A percentile compares a stretch with the other conserved stretches of the same genome.
Evolutionary conservation across 768 basidiomycete genomes (phyloP).

Genomic region (Pleurotus giganteus): DNA sequence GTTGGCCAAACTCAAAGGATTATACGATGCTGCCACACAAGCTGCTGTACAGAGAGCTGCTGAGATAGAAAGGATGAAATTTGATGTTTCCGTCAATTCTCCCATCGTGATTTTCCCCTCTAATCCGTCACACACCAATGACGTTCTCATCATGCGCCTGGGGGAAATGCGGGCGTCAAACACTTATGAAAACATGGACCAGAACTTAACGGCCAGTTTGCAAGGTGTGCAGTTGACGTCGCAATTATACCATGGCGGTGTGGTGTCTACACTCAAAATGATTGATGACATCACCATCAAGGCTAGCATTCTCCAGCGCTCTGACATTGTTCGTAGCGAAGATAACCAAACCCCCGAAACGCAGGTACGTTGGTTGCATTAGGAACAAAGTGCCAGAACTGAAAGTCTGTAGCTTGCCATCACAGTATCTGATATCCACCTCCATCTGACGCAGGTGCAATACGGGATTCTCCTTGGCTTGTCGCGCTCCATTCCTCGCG

Average conservation of each 20-base stretch:
- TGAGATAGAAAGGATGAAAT: conserved; percentile 94
- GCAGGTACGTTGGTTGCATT: conserved; percentile 49
- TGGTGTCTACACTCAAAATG: conserved; percentile 68
- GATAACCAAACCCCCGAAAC: conserved; percentile 65
- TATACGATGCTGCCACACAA: conserved; percentile 93
- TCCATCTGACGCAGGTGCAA: conserved; percentile 82
- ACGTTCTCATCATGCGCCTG: conserved; percentile 76
- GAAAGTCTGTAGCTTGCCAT: conserved; percentile 52
- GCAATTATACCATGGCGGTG: conserved; percentile 47
- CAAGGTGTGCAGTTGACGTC: conserved; percentile 84
- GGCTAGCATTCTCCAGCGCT: conserved; percentile 65
- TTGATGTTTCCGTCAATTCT: conserved; percentile 84
- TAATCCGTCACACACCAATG: conserved; percentile 54
- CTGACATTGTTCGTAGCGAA: conserved; percentile 47
- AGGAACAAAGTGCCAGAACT: neutral
- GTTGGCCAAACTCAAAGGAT: conserved; percentile 85
- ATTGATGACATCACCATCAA: conserved; percentile 86
- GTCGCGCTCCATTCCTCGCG: conserved; percentile 64
- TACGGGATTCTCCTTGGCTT: conserved; percentile 70
- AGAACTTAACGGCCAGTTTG: conserved; percentile 72
- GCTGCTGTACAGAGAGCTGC: conserved; percentile 90
- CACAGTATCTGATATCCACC: conserved; percentile 78
- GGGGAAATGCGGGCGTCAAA: conserved; percentile 90
- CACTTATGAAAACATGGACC: conserved; percentile 52
- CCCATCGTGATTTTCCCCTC: conserved; percentile 91